A percentile compares a stretch with the other conserved stretches of the same genome.
Evolutionary conservation across 768 basidiomycete species (phyloP).

Genomic region (Nidularia sp.): DNA sequence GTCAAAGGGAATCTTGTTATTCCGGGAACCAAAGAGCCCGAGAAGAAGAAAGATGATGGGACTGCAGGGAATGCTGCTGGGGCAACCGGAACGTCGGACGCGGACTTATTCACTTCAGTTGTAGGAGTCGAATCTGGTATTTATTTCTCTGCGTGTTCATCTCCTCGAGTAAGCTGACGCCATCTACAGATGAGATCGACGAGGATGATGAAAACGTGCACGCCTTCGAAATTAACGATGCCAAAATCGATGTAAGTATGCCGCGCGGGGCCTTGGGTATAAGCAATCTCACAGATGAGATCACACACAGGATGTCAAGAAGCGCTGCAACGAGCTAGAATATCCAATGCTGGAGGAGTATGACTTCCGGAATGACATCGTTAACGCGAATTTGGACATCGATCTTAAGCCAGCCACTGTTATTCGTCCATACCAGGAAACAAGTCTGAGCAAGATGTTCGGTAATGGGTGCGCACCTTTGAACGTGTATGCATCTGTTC

Average conservation of each 20-base stretch:
- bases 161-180: background rate
- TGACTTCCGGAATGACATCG: slow-evolving; percentile 95
- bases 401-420: slow-evolving; percentile 97
- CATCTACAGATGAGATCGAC: slow-evolving; percentile 79
- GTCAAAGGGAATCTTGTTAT: slow-evolving; percentile 80
- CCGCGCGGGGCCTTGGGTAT: background rate
- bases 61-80: slow-evolving; percentile 15
- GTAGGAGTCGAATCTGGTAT: slow-evolving; percentile 88
- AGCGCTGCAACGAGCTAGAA: slow-evolving; percentile 93
- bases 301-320: slow-evolving; percentile 77
- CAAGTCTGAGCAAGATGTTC: slow-evolving; percentile 97
- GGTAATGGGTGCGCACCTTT: slow-evolving; percentile 35
- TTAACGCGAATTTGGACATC: slow-evolving; percentile 96
- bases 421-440: slow-evolving; percentile 98
- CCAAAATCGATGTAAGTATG: slow-evolving; percentile 79
- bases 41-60: slow-evolving; percentile 59
- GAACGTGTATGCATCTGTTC: background rate
- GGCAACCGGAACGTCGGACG: slow-evolving; percentile 39
- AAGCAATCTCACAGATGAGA: background rate
- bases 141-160: background rate
- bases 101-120: slow-evolving; percentile 91
- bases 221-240: slow-evolving; percentile 92
- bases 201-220: slow-evolving; percentile 98
- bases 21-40: slow-evolving; percentile 76
- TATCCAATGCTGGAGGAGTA: slow-evolving; percentile 99